Evolutionary conservation across 2,329 filamentous ascomycete genomes (phyloP).

Genomic region (Grosmannia serpens): DNA sequence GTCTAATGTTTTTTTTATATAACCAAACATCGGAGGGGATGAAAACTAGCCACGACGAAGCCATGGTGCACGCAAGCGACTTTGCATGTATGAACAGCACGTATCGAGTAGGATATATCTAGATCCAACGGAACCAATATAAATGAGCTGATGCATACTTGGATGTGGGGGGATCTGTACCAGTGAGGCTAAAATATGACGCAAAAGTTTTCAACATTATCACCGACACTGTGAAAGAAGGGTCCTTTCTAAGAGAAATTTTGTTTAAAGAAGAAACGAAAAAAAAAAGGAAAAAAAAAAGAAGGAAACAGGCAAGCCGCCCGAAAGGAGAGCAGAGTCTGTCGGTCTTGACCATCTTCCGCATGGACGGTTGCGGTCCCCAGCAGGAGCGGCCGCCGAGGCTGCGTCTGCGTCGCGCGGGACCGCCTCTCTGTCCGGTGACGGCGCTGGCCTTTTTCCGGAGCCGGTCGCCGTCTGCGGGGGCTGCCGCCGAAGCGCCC

Average conservation of each 20-base stretch:
- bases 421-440: constrained; percentile 36
- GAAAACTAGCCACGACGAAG: background rate
- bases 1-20: background rate
- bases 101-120: too few relatives aligned
- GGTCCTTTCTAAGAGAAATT: background rate
- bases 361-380: background rate
- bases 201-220: background rate
- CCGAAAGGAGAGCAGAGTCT: background rate
- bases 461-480: constrained; percentile 5
- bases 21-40: background rate
- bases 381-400: background rate
- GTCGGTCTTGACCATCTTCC: background rate
- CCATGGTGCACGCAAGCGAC: background rate
- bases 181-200: background rate
- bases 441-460: constrained; percentile 46
- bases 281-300: too few relatives aligned
- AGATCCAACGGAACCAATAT: background rate
- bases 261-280: too few relatives aligned
- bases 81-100: background rate
- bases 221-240: background rate
- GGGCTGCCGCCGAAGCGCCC: background rate
- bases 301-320: too few relatives aligned
- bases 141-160: background rate
- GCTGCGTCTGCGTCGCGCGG: constrained; percentile 4
- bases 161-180: background rate